Conservation (phyloP, 441 rosid genomes). For the Jatropha multifida region DNA sequence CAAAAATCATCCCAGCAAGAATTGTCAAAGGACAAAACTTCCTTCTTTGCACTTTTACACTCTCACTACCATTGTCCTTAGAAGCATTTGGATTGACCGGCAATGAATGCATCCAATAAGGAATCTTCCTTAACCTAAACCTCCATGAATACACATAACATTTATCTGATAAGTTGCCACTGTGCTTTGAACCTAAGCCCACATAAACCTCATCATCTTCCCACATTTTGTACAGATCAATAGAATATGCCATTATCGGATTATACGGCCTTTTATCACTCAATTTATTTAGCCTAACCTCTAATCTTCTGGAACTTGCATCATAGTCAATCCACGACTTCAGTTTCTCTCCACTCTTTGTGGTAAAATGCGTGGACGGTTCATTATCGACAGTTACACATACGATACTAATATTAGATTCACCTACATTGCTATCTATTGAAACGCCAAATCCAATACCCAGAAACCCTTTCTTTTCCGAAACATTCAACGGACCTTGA, state of each 20-base stretch:
- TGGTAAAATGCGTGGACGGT: slow-evolving; percentile 24
- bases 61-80: slow-evolving; percentile 18
- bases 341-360: slow-evolving; percentile 37
- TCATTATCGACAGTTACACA: slow-evolving; percentile 31
- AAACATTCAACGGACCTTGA: slow-evolving; percentile 33
- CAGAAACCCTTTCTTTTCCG: slow-evolving; percentile 31
- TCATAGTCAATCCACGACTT: slow-evolving; percentile 52
- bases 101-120: slow-evolving; percentile 43
- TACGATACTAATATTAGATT: slow-evolving; percentile 30
- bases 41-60: slow-evolving; percentile 18
- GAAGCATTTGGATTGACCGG: slow-evolving; percentile 38
- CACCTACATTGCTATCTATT: slow-evolving; percentile 31
- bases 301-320: slow-evolving; percentile 40
- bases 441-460: slow-evolving; percentile 42
- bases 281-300: slow-evolving; percentile 39
- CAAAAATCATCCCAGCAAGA: slow-evolving; percentile 41
- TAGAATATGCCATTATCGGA: slow-evolving; percentile 31
- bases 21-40: slow-evolving; percentile 32
- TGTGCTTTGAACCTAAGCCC: slow-evolving; percentile 36
- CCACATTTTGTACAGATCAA: slow-evolving; percentile 43
- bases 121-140: slow-evolving; percentile 33
- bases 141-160: slow-evolving; percentile 45
- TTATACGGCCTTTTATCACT: slow-evolving; percentile 33
- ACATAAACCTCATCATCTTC: slow-evolving; percentile 34
- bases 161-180: slow-evolving; percentile 25